phyloP scores from a whole-genome alignment of 169 alveolate species.

The Plasmodium adleri region DNA sequence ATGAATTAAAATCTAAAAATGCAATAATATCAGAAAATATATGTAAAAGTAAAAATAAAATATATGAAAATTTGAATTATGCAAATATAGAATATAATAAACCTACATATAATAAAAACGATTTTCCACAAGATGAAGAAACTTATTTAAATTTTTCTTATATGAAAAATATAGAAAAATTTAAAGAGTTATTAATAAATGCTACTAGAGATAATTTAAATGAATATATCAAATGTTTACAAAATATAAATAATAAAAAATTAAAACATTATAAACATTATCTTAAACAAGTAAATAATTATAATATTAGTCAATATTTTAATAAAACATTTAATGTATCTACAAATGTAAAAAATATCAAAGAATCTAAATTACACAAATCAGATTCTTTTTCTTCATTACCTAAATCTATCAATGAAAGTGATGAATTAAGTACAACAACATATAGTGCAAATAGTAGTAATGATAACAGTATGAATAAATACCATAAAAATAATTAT shows the following conservation, averaged over 20 bases:
- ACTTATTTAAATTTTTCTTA: conserved; percentile 8
- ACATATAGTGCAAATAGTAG: conserved; percentile 18
- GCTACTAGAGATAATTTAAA: conserved; percentile 57
- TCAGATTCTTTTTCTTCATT: conserved; percentile 70
- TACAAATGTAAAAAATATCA: conserved; percentile 43
- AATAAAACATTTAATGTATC: conserved; percentile 41
- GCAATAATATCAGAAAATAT: conserved; percentile 15
- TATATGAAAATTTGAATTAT: conserved; percentile 25
- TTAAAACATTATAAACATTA: conserved; percentile 37
- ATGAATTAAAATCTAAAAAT: conserved; percentile 13
- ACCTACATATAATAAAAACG: conserved; percentile 18
- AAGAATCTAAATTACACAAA: conserved; percentile 47
- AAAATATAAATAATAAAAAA: conserved; percentile 48
- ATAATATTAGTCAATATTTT: conserved; percentile 48
- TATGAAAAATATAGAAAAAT: conserved; percentile 45
- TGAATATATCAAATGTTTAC: conserved; percentile 62
- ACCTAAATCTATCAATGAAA: conserved; percentile 25
- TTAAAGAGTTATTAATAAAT: conserved; percentile 54
- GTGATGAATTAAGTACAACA: conserved; percentile 28
- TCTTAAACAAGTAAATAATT: conserved; percentile 60
- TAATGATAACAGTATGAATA: conserved; percentile 10
- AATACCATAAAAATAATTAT: neutral
- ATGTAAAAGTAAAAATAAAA: conserved; percentile 22
- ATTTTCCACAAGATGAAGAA: conserved; percentile 18
- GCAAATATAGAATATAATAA: conserved; percentile 11